Evolutionary conservation across 2,329 filamentous ascomycete species (phyloP).

Genomic region (Nemania serpens): DNA sequence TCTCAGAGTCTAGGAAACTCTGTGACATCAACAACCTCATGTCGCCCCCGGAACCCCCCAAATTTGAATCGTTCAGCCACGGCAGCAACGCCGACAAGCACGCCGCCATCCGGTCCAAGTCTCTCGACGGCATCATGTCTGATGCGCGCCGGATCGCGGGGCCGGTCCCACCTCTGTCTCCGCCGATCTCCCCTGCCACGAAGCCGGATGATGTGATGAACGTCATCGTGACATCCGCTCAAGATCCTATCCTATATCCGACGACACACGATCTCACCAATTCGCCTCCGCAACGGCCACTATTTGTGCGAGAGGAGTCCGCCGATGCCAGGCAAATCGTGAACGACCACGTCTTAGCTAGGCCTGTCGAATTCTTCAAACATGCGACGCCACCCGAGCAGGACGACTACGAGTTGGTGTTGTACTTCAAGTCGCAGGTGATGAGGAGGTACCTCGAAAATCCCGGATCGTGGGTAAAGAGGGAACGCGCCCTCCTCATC

Average conservation of each 20-base stretch:
- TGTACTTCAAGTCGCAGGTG: slow-evolving; percentile 59
- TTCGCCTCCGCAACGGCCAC: slow-evolving; percentile 52
- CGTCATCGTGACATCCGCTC: slow-evolving; percentile 42
- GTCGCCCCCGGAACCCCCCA: slow-evolving; percentile 63
- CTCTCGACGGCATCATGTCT: slow-evolving; percentile 35
- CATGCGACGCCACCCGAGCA: slow-evolving; percentile 52
- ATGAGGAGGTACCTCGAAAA: slow-evolving; percentile 52
- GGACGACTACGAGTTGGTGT: slow-evolving; percentile 58
- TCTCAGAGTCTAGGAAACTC: slow-evolving; percentile 45
- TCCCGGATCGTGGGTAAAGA: slow-evolving; percentile 53
- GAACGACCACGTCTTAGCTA: slow-evolving; percentile 54
- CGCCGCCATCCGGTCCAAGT: slow-evolving; percentile 28
- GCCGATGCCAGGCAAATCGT: slow-evolving; percentile 53
- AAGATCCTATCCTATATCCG: slow-evolving; percentile 65
- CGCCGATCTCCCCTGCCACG: slow-evolving; percentile 61
- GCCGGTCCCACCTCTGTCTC: slow-evolving; percentile 55
- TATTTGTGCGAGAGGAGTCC: slow-evolving; percentile 53
- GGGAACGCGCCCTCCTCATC: slow-evolving; percentile 55
- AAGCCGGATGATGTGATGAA: slow-evolving; percentile 40
- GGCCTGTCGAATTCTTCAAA: slow-evolving; percentile 49
- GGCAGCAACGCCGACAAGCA: not conserved
- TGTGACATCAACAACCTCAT: slow-evolving; percentile 61
- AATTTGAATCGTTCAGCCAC: slow-evolving; percentile 57
- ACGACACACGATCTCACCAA: slow-evolving; percentile 46
- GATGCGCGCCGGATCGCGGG: slow-evolving; percentile 42